These are phyloP conservation scores for Durusdinium trenchii DNA, from an alignment of 73 alveolate species.

Conservation along the genomic window DNA sequence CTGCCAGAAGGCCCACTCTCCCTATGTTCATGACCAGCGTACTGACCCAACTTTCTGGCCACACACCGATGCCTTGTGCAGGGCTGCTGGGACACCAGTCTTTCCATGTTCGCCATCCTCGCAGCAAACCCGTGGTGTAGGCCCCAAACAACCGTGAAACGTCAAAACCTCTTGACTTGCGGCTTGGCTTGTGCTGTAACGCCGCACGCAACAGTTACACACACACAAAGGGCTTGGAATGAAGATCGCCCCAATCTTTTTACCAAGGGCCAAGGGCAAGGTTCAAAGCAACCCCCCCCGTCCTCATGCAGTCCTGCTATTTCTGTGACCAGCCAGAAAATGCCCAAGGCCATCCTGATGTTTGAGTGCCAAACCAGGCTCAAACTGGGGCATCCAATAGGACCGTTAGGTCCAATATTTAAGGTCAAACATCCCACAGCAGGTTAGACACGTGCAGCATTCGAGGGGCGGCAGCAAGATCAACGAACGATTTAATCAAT, in stretches of 20 bases:
- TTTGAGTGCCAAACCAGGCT: neutral
- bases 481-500: no score
- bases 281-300: neutral
- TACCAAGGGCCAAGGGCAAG: neutral
- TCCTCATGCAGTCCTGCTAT: constrained; percentile 21
- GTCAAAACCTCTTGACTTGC: neutral
- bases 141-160: neutral
- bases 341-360: constrained; percentile 63
- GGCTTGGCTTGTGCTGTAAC: neutral
- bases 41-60: neutral
- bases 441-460: no score
- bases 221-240: no score
- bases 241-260: neutral
- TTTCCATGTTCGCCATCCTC: constrained; percentile 1
- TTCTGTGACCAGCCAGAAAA: constrained; percentile 79
- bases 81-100: constrained; percentile 69
- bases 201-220: no score
- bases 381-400: neutral
- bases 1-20: no score
- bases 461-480: no score
- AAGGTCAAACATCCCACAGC: no score
- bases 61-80: constrained; percentile 65
- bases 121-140: neutral
- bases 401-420: neutral
- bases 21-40: neutral